Percentiles rank a stretch among this genome's conserved stretches.
Conservation (phyloP, 352 stramenopile genomes). For the Thraustochytrium sp. region DNA sequence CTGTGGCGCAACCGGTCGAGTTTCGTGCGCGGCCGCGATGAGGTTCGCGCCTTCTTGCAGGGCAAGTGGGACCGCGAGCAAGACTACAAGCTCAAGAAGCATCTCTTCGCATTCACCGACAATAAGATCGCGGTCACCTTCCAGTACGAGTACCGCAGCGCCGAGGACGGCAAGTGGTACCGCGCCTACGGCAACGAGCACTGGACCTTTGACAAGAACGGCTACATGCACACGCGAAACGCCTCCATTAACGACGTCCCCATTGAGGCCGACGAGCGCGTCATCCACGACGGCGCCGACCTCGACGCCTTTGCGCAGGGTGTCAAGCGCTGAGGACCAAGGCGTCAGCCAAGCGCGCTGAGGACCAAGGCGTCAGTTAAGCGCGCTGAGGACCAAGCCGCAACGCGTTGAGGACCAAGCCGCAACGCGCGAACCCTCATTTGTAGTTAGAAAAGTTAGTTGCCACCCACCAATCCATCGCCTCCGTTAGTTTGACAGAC, state of each 20-base stretch:
- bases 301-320: too few relatives aligned
- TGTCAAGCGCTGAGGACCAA: too few relatives aligned
- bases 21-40: conserved; percentile 65
- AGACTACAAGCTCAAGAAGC: conserved; percentile 79
- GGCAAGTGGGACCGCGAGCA: conserved; percentile 66
- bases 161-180: conserved; percentile 61
- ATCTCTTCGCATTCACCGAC: conserved; percentile 68
- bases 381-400: too few relatives aligned
- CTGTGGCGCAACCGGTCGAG: conserved; percentile 72
- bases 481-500: too few relatives aligned
- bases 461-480: too few relatives aligned
- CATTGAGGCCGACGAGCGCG: conserved; percentile 64
- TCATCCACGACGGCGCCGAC: too few relatives aligned
- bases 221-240: conserved; percentile 72
- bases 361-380: too few relatives aligned
- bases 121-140: conserved; percentile 79
- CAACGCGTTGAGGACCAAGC: too few relatives aligned
- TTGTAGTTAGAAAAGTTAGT: too few relatives aligned
- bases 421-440: too few relatives aligned
- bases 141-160: conserved; percentile 70
- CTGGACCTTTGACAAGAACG: conserved; percentile 72
- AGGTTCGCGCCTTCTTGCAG: conserved; percentile 66
- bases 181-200: conserved; percentile 79
- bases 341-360: too few relatives aligned
- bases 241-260: conserved; percentile 75